A percentile compares a stretch with the other conserved stretches of the same genome.
phyloP scores from a whole-genome alignment of 2,329 filamentous ascomycete species.

The Penicillium corylophilum region DNA sequence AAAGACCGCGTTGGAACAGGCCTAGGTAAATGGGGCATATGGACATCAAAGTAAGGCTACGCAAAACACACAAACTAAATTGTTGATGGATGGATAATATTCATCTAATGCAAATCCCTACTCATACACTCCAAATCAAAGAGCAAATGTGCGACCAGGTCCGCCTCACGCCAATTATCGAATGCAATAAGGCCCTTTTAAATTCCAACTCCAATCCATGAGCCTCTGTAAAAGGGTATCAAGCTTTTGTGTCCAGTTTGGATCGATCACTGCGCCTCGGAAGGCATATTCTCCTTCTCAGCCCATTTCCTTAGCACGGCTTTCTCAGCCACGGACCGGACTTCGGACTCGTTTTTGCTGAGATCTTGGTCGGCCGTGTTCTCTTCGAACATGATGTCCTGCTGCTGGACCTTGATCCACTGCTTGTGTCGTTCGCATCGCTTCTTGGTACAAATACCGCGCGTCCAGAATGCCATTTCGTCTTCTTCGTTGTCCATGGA shows the following conservation, averaged over 20 bases:
- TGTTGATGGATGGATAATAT: neutral
- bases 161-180: slow-evolving; percentile 16
- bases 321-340: slow-evolving; percentile 43
- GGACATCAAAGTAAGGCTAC: slow-evolving; percentile 13
- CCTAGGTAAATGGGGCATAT: slow-evolving; percentile 39
- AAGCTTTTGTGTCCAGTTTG: slow-evolving; percentile 11
- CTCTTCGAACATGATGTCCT: slow-evolving; percentile 46
- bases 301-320: slow-evolving; percentile 46
- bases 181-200: slow-evolving; percentile 16
- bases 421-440: slow-evolving; percentile 50
- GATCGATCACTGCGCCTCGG: slow-evolving; percentile 11
- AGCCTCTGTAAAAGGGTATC: slow-evolving; percentile 28
- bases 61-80: neutral
- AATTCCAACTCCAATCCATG: slow-evolving; percentile 29
- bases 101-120: slow-evolving; percentile 16
- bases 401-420: slow-evolving; percentile 49
- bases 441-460: slow-evolving; percentile 49
- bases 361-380: slow-evolving; percentile 41
- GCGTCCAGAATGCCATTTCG: slow-evolving; percentile 33
- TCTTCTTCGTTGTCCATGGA: slow-evolving; percentile 35
- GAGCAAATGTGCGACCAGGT: slow-evolving; percentile 7
- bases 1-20: slow-evolving; percentile 40
- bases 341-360: slow-evolving; percentile 40
- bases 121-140: slow-evolving; percentile 14
- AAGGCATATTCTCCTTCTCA: slow-evolving; percentile 29